Percentiles rank a stretch among this genome's conserved stretches.
phyloP scores from a whole-genome alignment of 140 eudicot species.

The Ambrosia hybrid region DNA sequence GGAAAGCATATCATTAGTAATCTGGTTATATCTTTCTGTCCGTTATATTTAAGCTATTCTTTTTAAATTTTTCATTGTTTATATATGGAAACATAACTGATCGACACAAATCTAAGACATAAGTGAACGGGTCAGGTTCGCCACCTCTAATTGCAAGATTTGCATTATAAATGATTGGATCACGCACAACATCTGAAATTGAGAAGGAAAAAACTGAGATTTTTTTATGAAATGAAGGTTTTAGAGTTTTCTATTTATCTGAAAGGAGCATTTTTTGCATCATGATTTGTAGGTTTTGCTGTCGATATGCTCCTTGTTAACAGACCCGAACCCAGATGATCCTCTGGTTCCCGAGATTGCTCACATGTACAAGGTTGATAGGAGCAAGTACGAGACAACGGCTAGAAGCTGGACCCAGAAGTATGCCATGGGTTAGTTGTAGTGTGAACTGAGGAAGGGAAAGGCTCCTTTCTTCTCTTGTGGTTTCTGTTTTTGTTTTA shows the following conservation, averaged over 20 bases:
- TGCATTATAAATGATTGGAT: too few species aligned
- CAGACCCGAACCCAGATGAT: constrained; percentile 81
- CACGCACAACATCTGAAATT: too few species aligned
- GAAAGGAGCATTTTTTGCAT: background rate
- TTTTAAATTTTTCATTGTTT: too few species aligned
- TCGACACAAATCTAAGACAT: too few species aligned
- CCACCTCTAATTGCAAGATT: too few species aligned
- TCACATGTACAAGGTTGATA: constrained; percentile 82
- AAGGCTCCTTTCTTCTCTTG: constrained; percentile 21
- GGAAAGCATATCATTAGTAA: too few species aligned
- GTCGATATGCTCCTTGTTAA: constrained; percentile 69
- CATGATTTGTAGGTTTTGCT: constrained; percentile 64
- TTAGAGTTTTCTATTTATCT: background rate
- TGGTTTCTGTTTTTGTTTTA: constrained; percentile 10
- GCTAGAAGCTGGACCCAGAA: constrained; percentile 95
- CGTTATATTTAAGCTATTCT: too few species aligned
- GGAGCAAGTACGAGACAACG: constrained; percentile 74
- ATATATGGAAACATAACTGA: too few species aligned
- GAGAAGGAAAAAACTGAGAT: too few species aligned
- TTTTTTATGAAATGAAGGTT: too few species aligned
- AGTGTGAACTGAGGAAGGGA: constrained; percentile 16
- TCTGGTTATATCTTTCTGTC: too few species aligned
- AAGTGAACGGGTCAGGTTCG: too few species aligned
- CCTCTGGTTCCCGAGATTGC: constrained; percentile 86
- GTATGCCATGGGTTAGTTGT: constrained; percentile 72